phyloP scores from a whole-genome alignment of 2,329 filamentous ascomycete species.

The Neurospora crassa region DNA sequence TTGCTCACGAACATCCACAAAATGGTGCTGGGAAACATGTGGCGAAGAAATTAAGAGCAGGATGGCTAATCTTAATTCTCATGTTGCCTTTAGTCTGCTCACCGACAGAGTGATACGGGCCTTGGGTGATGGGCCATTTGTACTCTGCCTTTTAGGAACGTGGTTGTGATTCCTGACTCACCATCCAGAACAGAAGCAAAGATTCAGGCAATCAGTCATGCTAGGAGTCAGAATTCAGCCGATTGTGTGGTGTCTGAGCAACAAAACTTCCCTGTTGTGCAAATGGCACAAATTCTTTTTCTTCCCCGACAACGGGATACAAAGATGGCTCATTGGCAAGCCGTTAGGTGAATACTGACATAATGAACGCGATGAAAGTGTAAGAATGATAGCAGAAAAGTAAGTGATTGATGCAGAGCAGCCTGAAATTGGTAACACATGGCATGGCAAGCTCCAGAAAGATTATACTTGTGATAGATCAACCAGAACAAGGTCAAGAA shows the following conservation, averaged over 20 bases:
- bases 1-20: neutral
- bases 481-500: neutral
- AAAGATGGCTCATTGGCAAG: neutral
- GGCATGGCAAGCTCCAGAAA: neutral
- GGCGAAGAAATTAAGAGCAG: neutral
- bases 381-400: neutral
- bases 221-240: neutral
- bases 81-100: neutral
- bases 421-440: neutral
- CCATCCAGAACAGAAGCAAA: neutral
- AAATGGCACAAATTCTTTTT: neutral
- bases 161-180: neutral
- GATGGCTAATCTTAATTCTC: neutral
- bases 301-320: neutral
- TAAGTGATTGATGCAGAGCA: fast-evolving
- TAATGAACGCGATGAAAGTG: neutral
- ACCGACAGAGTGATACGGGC: neutral
- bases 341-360: neutral
- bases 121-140: neutral
- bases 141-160: neutral
- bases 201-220: neutral
- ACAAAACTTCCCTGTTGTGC: neutral
- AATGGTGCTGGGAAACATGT: neutral
- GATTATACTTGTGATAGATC: neutral
- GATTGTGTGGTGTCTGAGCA: neutral